phyloP scores from a whole-genome alignment of 257 asterid species.

The Capsicum chinense region DNA sequence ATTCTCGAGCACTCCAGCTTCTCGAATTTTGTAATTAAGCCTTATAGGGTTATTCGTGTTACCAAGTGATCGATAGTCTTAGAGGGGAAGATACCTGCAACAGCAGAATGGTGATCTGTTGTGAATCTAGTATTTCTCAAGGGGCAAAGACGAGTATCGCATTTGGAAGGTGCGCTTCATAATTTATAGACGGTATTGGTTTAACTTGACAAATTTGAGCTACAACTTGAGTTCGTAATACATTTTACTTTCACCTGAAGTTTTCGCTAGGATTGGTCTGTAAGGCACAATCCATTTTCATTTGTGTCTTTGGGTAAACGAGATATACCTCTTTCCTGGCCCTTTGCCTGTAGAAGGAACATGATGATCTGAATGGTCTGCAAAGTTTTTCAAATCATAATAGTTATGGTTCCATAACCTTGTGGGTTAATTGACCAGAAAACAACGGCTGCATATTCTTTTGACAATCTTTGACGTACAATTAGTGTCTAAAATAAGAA shows the following conservation, averaged over 20 bases:
- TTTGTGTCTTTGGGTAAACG: background rate
- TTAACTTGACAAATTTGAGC: constrained; percentile 14
- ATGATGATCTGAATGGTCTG: constrained; percentile 1
- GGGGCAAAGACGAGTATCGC: background rate
- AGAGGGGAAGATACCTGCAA: constrained; percentile 4
- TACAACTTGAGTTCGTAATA: background rate
- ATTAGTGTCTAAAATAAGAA: background rate
- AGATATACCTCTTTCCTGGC: constrained; percentile 7
- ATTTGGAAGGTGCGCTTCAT: background rate
- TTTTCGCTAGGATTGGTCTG: constrained; percentile 18
- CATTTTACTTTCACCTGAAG: constrained; percentile 13
- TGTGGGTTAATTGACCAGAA: constrained; percentile 18
- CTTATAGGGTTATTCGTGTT: background rate
- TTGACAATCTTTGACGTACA: constrained; percentile 8
- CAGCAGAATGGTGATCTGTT: background rate
- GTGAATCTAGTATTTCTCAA: constrained; percentile 11
- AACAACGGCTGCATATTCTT: background rate
- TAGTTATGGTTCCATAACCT: constrained; percentile 1
- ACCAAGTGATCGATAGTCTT: constrained; percentile 18
- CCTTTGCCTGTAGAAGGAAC: background rate
- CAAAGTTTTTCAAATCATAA: background rate
- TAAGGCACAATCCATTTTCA: background rate
- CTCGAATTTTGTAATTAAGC: background rate
- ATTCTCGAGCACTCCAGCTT: constrained; percentile 18
- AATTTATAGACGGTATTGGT: background rate